Base-by-base conservation (phyloP, 2,329 filamentous ascomycete genomes). In the Metarhizium robertsii region DNA sequence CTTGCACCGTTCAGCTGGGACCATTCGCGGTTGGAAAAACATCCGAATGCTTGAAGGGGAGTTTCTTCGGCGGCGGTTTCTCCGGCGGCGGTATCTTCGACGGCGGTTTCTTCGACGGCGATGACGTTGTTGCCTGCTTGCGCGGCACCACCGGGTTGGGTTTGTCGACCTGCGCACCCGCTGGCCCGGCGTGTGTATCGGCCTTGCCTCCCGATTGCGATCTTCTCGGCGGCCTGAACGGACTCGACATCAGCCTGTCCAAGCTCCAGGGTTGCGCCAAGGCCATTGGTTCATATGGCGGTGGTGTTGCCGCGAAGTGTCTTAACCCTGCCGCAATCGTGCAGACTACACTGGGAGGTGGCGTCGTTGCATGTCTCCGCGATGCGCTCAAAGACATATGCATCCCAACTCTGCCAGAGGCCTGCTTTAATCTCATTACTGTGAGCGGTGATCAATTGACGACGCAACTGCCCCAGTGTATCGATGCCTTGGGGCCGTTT, bases 401-500 rank as follows among this genome's bases (percentile, higher is more conserved):
- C 42, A 52, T 60, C 30, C 49, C 43, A 4, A 29, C 8, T 6
- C 56, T 61, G 13, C 60, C 60, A 1, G 6, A 38, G 2, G 18
- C 54, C 2, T 61, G 60, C 52, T 40, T 18, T 6, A 29, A n/a
- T 3, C 55, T 61, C 6, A 13, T 8, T 8, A 36, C n/a, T 6
- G 18, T 52, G 36, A 40, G n/a, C 10, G 34, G 6, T 10, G 18
- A 14, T 11, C 18, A 42, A 20, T 7, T 59, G 32, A 16, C 25
- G 7, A n/a, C n/a, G 18, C 25, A 53, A 6, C 2, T 52, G 14
- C 43, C 45, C 2, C 14, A 48, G 14, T 61, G 59, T 36, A 42
- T 55, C 36, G 36, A 18, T 6, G 50, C 53, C 13, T 58, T 58
- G 18, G 58, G 58, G 10, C 56, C 53, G n/a, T 58, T 53, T 14